Evolutionary conservation across 345 rosid genomes (phyloP).

Genomic region (Rhodamnia rubescens): DNA sequence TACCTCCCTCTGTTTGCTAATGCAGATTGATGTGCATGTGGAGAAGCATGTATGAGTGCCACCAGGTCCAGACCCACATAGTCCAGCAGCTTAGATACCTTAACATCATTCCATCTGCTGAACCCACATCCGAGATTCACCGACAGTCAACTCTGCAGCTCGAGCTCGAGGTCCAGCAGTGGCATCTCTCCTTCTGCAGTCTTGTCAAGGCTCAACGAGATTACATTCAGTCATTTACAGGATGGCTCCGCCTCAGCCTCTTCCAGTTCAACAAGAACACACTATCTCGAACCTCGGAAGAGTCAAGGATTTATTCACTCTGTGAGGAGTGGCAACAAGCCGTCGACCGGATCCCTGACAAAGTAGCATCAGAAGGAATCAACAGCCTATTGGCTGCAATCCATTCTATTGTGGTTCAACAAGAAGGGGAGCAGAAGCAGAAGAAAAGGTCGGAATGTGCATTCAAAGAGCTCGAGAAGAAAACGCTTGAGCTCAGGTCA

Average conservation of each 20-base stretch:
- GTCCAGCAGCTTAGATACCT: slow-evolving; percentile 93
- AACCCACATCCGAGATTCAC: slow-evolving; percentile 88
- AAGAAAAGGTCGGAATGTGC: slow-evolving; percentile 66
- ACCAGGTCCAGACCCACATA: slow-evolving; percentile 93
- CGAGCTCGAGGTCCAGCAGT: slow-evolving; percentile 84
- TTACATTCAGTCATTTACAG: slow-evolving; percentile 73
- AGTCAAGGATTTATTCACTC: slow-evolving; percentile 70
- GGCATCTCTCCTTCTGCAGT: slow-evolving; percentile 86
- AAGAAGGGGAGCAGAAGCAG: slow-evolving; percentile 75
- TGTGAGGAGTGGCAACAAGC: slow-evolving; percentile 92
- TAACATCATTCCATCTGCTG: slow-evolving; percentile 73
- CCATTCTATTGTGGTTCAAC: slow-evolving; percentile 83
- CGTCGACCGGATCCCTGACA: slow-evolving; percentile 79
- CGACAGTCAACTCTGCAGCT: slow-evolving; percentile 83
- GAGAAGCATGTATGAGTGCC: slow-evolving; percentile 98
- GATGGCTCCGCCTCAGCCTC: slow-evolving; percentile 91
- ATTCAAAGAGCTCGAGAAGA: slow-evolving; percentile 64
- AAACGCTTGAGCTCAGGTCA: slow-evolving; percentile 48
- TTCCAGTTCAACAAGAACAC: slow-evolving; percentile 77
- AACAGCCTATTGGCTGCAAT: slow-evolving; percentile 72
- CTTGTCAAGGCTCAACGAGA: slow-evolving; percentile 73
- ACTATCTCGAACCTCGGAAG: slow-evolving; percentile 28
- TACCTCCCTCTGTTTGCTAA: not conserved
- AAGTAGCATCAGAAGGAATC: slow-evolving; percentile 96
- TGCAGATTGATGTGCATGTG: slow-evolving; percentile 89